A percentile compares a stretch with the other conserved stretches of the same genome.
Evolutionary conservation across 1,139 yeast genomes (phyloP).

Genomic region (Magnusiomyces fungicola): DNA sequence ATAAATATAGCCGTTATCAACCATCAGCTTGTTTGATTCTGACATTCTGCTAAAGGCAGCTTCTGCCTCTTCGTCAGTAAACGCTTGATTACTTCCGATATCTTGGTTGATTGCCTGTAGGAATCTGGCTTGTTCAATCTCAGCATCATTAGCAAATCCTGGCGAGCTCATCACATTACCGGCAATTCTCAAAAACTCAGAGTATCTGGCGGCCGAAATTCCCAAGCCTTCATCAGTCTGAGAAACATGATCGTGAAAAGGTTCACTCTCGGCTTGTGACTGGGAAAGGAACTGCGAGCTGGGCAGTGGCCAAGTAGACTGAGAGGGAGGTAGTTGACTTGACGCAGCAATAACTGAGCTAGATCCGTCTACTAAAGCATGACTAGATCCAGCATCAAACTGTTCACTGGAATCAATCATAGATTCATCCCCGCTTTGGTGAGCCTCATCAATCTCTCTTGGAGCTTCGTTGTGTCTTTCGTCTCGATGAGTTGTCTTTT

Average conservation of each 20-base stretch:
- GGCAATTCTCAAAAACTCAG: constrained; percentile 26
- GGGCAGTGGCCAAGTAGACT: background rate
- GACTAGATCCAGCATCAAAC: too few relatives aligned
- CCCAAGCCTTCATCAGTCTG: constrained; percentile 19
- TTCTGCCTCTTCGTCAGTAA: constrained; percentile 30
- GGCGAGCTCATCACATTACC: constrained; percentile 31
- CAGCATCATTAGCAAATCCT: constrained; percentile 25
- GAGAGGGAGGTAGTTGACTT: constrained; percentile 7
- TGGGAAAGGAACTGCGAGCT: constrained; percentile 1
- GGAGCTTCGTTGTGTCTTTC: too few relatives aligned
- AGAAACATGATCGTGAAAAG: too few relatives aligned
- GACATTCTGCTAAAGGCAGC: constrained; percentile 34
- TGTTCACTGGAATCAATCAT: too few relatives aligned
- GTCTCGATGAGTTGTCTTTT: constrained; percentile 31
- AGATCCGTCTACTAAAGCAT: too few relatives aligned
- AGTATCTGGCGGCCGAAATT: constrained; percentile 30
- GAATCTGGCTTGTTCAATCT: constrained; percentile 19
- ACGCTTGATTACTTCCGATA: constrained; percentile 32
- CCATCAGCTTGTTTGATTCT: constrained; percentile 33
- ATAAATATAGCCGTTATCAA: constrained; percentile 22
- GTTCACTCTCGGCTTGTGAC: too few relatives aligned
- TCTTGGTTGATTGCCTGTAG: constrained; percentile 26
- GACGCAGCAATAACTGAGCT: too few relatives aligned
- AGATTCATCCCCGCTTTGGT: too few relatives aligned
- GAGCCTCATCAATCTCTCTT: too few relatives aligned